Conservation (phyloP, 306 rosid species). For the Mimosa bimucronata region DNA sequence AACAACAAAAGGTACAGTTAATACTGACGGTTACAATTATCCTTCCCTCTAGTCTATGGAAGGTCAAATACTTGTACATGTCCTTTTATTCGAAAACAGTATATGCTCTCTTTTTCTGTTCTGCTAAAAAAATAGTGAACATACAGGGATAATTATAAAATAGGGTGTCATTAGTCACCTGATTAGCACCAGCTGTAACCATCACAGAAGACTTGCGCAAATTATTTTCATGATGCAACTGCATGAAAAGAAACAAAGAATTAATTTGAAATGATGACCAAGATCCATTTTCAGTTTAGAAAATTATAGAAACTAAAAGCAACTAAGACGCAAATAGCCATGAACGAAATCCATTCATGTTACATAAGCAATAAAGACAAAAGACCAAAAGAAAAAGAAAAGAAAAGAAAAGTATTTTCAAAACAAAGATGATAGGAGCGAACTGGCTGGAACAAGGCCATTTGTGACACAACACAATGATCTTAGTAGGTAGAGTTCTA, state of each 20-base stretch:
- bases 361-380: background rate
- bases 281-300: background rate
- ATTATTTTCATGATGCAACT: constrained; percentile 80
- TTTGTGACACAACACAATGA: background rate
- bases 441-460: background rate
- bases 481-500: background rate
- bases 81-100: constrained; percentile 26
- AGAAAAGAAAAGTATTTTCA: background rate
- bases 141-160: constrained; percentile 23
- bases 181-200: constrained; percentile 99
- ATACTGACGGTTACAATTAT: background rate
- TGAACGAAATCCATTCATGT: background rate
- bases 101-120: background rate
- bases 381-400: background rate
- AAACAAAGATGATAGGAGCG: background rate
- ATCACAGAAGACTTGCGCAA: constrained; percentile 86
- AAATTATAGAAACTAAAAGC: background rate
- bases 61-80: constrained; percentile 21
- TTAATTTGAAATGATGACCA: constrained; percentile 12
- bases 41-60: constrained; percentile 9
- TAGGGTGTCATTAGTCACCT: constrained; percentile 61
- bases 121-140: constrained; percentile 21
- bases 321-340: background rate
- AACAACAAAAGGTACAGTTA: background rate
- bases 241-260: constrained; percentile 44